Evolutionary conservation across 2,329 filamentous ascomycete genomes (phyloP).

Genomic region (Aspergillus nomiae): DNA sequence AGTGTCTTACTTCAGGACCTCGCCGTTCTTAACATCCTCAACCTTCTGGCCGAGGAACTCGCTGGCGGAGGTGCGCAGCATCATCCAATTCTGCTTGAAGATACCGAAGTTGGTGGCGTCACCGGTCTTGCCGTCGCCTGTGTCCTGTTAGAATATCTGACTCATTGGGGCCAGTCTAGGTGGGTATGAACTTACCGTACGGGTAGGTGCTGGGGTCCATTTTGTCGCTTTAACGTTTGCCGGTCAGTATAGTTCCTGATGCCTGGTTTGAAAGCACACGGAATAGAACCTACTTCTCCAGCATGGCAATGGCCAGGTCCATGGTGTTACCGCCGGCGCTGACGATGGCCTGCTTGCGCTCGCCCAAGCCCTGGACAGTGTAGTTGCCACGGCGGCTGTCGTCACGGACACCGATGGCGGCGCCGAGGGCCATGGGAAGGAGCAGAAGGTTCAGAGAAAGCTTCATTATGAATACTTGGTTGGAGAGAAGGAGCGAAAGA

Average conservation of each 20-base stretch:
- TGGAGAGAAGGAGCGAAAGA: neutral
- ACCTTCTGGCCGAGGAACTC: conserved; percentile 24
- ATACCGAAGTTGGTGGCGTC: conserved; percentile 33
- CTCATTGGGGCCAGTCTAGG: neutral
- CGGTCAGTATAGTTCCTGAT: neutral
- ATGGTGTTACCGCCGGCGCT: conserved; percentile 21
- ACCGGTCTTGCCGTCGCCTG: conserved; percentile 28
- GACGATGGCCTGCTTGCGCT: conserved; percentile 18
- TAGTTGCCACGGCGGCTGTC: conserved; percentile 16
- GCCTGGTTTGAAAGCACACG: neutral
- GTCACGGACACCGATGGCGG: conserved; percentile 5
- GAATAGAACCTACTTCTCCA: conserved; percentile 16
- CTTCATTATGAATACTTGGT: neutral
- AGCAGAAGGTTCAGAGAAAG: conserved; percentile 10
- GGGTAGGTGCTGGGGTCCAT: conserved; percentile 20
- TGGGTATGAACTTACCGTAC: conserved; percentile 15
- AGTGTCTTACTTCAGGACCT: conserved; percentile 27
- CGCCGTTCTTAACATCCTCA: conserved; percentile 28
- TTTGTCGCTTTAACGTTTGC: neutral
- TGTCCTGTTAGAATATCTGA: neutral
- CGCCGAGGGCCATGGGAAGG: conserved; percentile 9
- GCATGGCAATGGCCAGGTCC: conserved; percentile 24
- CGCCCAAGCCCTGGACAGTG: conserved; percentile 15
- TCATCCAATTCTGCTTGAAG: conserved; percentile 37
- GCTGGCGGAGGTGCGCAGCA: conserved; percentile 29